These are phyloP conservation scores for Iris macrosiphon DNA, from an alignment of 106 monocot genomes.

Conservation along the genomic window DNA sequence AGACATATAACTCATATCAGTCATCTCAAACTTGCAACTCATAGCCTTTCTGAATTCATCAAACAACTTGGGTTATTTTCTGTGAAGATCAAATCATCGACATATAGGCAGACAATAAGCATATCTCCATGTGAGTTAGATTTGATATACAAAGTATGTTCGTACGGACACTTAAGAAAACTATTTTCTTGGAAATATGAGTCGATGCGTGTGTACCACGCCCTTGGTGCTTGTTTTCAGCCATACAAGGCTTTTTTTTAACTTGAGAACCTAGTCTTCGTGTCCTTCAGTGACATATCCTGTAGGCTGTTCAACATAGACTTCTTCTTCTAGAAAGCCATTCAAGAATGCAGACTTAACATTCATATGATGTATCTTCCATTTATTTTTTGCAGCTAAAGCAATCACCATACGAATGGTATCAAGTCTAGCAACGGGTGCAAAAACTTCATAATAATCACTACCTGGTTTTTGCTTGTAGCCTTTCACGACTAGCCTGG, in stretches of 20 bases:
- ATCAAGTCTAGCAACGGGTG: not conserved
- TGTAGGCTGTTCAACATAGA: slow-evolving; percentile 1
- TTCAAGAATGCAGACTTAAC: not conserved
- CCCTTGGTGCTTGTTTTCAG: not conserved
- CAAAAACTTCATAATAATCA: slow-evolving; percentile 4
- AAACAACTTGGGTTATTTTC: not conserved
- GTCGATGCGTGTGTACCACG: not conserved
- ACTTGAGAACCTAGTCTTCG: not conserved
- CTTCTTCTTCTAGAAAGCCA: not conserved
- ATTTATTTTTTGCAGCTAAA: not conserved
- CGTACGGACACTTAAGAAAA: not conserved
- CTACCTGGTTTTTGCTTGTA: not conserved
- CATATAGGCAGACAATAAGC: not conserved
- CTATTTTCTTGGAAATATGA: not conserved
- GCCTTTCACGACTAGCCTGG: not conserved
- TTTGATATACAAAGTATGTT: not conserved
- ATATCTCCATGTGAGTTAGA: not conserved
- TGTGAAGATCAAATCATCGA: not conserved
- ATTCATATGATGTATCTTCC: slow-evolving; percentile 5
- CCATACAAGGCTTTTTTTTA: slow-evolving; percentile 1
- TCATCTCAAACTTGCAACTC: not conserved
- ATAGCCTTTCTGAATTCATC: not conserved
- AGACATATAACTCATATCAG: not conserved
- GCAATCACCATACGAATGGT: not conserved
- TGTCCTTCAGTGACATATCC: not conserved